Percentiles rank a stretch among this genome's conserved stretches.
phyloP scores from a whole-genome alignment of 2,329 filamentous ascomycete genomes.

The Lasiodiplodia citricola region DNA sequence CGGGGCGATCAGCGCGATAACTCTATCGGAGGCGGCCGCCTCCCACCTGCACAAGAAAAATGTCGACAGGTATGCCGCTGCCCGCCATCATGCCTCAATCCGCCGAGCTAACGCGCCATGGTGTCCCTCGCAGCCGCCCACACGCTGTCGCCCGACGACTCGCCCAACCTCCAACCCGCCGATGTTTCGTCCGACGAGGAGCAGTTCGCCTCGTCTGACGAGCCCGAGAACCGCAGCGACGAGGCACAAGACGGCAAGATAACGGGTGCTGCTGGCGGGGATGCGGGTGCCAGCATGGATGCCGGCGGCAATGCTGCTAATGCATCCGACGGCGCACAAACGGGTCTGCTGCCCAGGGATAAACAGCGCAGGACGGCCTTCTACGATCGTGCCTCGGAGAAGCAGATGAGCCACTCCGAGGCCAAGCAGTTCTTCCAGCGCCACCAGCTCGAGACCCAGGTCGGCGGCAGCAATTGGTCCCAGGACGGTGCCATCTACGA shows the following conservation, averaged over 20 bases:
- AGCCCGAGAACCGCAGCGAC: constrained; percentile 29
- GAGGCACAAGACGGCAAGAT: constrained; percentile 31
- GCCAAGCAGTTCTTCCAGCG: constrained; percentile 96
- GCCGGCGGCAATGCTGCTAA: constrained; percentile 32
- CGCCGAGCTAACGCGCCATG: constrained; percentile 8
- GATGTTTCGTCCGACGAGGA: constrained; percentile 43
- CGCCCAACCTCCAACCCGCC: constrained; percentile 41
- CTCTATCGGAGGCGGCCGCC: constrained; percentile 19
- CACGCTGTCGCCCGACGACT: constrained; percentile 42
- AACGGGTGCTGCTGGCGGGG: constrained; percentile 1
- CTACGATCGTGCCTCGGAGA: constrained; percentile 92
- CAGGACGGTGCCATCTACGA: constrained; percentile 48
- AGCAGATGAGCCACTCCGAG: constrained; percentile 91
- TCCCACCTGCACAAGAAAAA: constrained; percentile 23
- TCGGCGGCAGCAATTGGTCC: constrained; percentile 42
- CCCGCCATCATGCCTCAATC: constrained; percentile 2
- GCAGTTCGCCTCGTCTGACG: constrained; percentile 38
- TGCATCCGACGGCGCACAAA: constrained; percentile 34
- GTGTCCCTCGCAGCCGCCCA: constrained; percentile 4
- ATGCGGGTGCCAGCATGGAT: constrained; percentile 33
- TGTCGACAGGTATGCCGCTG: constrained; percentile 23
- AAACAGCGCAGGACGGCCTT: constrained; percentile 76
- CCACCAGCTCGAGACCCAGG: constrained; percentile 70
- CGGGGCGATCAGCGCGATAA: constrained; percentile 22
- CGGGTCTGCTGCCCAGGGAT: constrained; percentile 53